Conservation (phyloP, 164 flowering plant species). For the Protea cynaroides region DNA sequence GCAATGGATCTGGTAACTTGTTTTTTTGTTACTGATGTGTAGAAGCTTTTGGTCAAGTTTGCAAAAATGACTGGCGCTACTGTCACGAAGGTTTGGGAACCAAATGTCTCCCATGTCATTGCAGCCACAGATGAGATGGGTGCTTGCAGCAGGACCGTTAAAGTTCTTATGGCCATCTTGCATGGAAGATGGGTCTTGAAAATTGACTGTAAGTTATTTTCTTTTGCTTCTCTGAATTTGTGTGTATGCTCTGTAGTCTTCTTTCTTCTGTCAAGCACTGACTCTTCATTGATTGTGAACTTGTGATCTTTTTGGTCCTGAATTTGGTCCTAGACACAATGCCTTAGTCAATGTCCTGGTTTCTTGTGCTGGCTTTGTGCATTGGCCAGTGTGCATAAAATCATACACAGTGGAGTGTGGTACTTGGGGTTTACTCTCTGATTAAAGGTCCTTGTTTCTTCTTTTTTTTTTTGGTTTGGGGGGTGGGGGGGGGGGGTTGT, state of each 20-base stretch:
- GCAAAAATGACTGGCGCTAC: conserved; percentile 38
- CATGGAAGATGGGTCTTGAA: conserved; percentile 56
- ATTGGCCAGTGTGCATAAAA: too few relatives aligned
- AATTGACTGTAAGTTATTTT: conserved; percentile 44
- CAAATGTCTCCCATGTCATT: conserved; percentile 62
- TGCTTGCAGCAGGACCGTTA: conserved; percentile 51
- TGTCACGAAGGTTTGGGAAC: conserved; percentile 40
- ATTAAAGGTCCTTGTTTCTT: too few relatives aligned
- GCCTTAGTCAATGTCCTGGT: too few relatives aligned
- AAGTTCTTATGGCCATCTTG: conserved; percentile 62
- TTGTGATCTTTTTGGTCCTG: background rate
- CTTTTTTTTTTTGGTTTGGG: too few relatives aligned
- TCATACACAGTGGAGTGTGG: too few relatives aligned
- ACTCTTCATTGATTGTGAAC: background rate
- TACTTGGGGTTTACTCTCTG: too few relatives aligned
- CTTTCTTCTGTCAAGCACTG: too few relatives aligned
- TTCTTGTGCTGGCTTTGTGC: too few relatives aligned
- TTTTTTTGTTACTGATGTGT: conserved; percentile 14
- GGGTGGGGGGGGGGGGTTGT: too few relatives aligned
- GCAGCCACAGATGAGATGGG: conserved; percentile 54
- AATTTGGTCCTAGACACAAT: too few relatives aligned
- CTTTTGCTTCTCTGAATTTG: background rate
- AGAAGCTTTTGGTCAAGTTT: conserved; percentile 47
- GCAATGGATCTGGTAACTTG: too few relatives aligned
- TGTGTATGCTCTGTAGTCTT: background rate